Conservation (phyloP, 1,139 yeast species). For the Geotrichum australiense region DNA sequence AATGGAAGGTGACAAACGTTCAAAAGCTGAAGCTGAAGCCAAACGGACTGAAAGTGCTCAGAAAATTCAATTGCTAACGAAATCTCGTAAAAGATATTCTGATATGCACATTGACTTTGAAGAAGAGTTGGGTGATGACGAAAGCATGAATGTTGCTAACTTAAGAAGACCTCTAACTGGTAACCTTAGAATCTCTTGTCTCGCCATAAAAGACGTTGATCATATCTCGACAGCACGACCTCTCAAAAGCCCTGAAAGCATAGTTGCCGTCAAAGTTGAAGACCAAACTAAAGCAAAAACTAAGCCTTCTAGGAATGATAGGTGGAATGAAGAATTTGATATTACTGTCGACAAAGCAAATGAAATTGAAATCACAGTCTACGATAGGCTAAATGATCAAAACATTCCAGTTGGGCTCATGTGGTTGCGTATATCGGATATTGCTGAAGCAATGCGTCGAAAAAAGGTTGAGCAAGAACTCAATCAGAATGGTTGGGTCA, state of each 20-base stretch:
- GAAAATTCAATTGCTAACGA: conserved; percentile 74
- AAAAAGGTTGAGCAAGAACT: conserved; percentile 74
- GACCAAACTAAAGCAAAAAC: conserved; percentile 78
- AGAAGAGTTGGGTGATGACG: conserved; percentile 41
- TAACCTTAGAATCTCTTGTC: conserved; percentile 57
- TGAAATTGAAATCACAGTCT: conserved; percentile 81
- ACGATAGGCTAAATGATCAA: conserved; percentile 63
- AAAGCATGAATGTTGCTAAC: conserved; percentile 52
- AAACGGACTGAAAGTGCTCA: conserved; percentile 81
- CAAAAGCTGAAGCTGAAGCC: conserved; percentile 82
- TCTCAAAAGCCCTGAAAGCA: conserved; percentile 73
- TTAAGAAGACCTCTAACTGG: conserved; percentile 81
- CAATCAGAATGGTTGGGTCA: conserved; percentile 71
- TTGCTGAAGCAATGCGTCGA: conserved; percentile 89
- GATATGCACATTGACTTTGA: conserved; percentile 78
- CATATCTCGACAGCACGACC: conserved; percentile 81
- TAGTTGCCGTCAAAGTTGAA: conserved; percentile 73
- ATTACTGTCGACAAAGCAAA: conserved; percentile 83
- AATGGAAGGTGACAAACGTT: conserved; percentile 82
- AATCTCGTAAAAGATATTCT: conserved; percentile 78
- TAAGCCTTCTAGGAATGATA: conserved; percentile 65
- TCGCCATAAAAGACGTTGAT: conserved; percentile 81
- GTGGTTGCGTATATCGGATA: conserved; percentile 85
- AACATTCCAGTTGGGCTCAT: conserved; percentile 82
- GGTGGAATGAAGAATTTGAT: conserved; percentile 78